Base-by-base conservation (phyloP, 1,139 yeast genomes). In the Oligophagozyma castellii region DNA sequence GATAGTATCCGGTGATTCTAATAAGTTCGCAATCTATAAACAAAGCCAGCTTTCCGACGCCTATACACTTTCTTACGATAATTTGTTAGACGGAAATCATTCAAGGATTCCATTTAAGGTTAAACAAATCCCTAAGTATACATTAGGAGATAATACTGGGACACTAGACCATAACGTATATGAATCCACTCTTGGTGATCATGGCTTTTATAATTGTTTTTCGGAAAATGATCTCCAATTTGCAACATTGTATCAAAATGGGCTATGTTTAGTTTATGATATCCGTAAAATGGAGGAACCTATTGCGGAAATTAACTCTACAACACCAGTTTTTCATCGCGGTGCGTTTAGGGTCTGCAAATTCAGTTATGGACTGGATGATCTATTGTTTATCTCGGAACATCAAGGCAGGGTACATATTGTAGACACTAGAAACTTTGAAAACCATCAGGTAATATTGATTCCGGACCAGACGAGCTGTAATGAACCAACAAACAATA, bases 351-450 rank as follows among this genome's bases (percentile, higher is more conserved):
- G 62, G 37, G 54, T 46, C 19, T 48, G 86, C 48, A 71, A 68
- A 46, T 81, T 80, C 44, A 67, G 86, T 10, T 64, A 70, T 27
- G 77, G 79, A 10, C 62, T 76, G 15, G 84, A 76, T 43, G 94
- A 84, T 51, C 54, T 83, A 35, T 59, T 84, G 40, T 70, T 79
- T 31, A 61, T 84, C 2, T 69, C 80, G 31, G 95, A 84, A 50
- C 94, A 84, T 45, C 79, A 73, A 35, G 93, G 93, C 1, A 60
- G 94, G 32, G 80, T 84, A 3, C 95, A 84, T 55, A 60, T 83
- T 30, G 61, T 84, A 15, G 95, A 84, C 51, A 63, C 83, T 26
- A 65, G 94, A 35, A 70, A 75, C 43, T 67, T 73, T 43, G 60
- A 63, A 37, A 71, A 75, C 42, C 93, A 80, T 46, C 93, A 80